These are phyloP conservation scores for Knoxdaviesia capensis DNA, from an alignment of 2,329 filamentous ascomycete genomes.

Conservation along the genomic window DNA sequence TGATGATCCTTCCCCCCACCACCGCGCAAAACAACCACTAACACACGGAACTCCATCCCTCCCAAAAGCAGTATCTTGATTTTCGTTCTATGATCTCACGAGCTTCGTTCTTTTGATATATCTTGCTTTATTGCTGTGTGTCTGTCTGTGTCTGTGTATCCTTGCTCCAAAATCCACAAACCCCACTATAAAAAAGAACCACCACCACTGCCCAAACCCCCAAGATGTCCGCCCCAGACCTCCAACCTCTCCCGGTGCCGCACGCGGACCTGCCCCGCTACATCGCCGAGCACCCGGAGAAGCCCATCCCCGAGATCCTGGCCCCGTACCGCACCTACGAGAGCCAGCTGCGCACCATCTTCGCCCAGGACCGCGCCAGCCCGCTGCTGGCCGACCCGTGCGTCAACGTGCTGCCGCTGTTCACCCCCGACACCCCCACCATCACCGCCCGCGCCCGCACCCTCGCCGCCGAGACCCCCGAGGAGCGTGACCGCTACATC, in stretches of 20 bases:
- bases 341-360: slow-evolving; percentile 42
- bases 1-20: too few relatives aligned
- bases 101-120: too few relatives aligned
- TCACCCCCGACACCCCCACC: slow-evolving; percentile 30
- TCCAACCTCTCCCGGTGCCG: slow-evolving; percentile 25
- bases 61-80: too few relatives aligned
- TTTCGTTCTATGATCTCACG: too few relatives aligned
- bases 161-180: too few relatives aligned
- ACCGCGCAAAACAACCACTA: too few relatives aligned
- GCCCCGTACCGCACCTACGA: slow-evolving; percentile 50
- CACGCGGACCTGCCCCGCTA: slow-evolving; percentile 27
- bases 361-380: slow-evolving; percentile 46
- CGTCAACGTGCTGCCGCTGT: slow-evolving; percentile 48
- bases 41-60: too few relatives aligned
- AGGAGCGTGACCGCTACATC: slow-evolving; percentile 45
- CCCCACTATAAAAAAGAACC: too few relatives aligned
- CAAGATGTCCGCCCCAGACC: slow-evolving; percentile 16
- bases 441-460: slow-evolving; percentile 44
- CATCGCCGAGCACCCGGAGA: slow-evolving; percentile 31
- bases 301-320: slow-evolving; percentile 35
- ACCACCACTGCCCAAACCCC: background rate
- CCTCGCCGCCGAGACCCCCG: slow-evolving; percentile 31
- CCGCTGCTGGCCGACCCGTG: slow-evolving; percentile 31
- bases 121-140: too few relatives aligned
- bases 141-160: too few relatives aligned